Evolutionary conservation across 768 basidiomycete species (phyloP), one percentile per base, ranked within the genome.

Genomic region (Pleurotus djamor): DNA sequence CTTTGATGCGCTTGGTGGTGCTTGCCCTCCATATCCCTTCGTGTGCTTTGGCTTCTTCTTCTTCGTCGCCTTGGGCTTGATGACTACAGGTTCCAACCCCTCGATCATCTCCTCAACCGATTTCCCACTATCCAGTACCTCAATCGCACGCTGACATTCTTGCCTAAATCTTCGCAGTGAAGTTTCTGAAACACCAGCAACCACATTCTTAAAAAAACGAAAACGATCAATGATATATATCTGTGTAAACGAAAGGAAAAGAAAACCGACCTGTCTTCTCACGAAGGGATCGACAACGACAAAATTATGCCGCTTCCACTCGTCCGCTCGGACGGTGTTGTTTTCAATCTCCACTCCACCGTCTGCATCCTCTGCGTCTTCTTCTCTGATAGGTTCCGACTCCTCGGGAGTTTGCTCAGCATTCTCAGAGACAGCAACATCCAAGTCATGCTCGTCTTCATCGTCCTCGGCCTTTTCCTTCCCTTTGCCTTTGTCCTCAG

Each of bases 201-300:
- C 41, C 10, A 56, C 38, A 21, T 28, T 38, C 10, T 37, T 36
- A 17, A 5, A 35, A 52, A 35, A 32, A 32, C 49, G 37, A 36
- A 52, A 10, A 34, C 35, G n/a, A 16, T 52, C 34, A 52, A 52
- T 38, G 5, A 38, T 32, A 38, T 14, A 28, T 28, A 28, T 28
- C 21, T 28, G 21, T 28, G 21, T 28, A 28, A 36, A 36, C 34
- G 35, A 36, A 34, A 17, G 10, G 51, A 35, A 52, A 52, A n/a
- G 13, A 14, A 36, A 33, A 41, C 60, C 41, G 50, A 77, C 79
- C 73, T 75, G 79, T 36, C 60, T 65, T 16, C 60, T 65, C 49
- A 78, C 70, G 64, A 81, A 81, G 0, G 79, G 79, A 63, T 79
- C 79, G 28, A 68, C 66, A 44, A 79, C 71, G 58, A 65, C 68